phyloP scores from a whole-genome alignment of 306 rosid species.

The Quercus ilex region DNA sequence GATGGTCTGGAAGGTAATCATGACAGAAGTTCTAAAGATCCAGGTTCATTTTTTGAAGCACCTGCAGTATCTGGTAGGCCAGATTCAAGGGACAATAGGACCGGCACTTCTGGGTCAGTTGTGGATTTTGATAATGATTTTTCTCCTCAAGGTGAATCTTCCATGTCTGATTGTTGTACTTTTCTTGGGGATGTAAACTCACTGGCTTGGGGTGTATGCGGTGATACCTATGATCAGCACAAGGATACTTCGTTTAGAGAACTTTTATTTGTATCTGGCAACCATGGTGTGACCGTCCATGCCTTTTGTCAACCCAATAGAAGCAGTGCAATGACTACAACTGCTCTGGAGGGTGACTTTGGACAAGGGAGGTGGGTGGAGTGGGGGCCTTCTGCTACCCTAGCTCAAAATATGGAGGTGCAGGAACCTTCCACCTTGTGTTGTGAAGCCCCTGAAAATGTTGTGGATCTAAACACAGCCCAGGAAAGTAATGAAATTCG shows the following conservation, averaged over 20 bases:
- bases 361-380: conserved; percentile 81
- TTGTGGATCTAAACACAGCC: conserved; percentile 24
- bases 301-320: conserved; percentile 49
- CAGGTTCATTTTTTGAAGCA: conserved; percentile 33
- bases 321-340: conserved; percentile 24
- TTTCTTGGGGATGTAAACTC: conserved; percentile 75
- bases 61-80: conserved; percentile 27
- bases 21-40: conserved; percentile 27
- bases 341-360: conserved; percentile 37
- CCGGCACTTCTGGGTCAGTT: conserved; percentile 46
- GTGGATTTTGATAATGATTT: conserved; percentile 28
- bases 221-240: conserved; percentile 63
- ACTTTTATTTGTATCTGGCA: conserved; percentile 77
- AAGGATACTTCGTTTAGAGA: conserved; percentile 65
- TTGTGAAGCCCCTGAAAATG: conserved; percentile 29
- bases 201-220: conserved; percentile 77
- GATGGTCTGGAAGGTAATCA: conserved; percentile 24
- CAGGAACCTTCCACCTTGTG: conserved; percentile 38
- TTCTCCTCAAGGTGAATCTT: conserved; percentile 34
- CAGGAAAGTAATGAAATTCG: conserved; percentile 38
- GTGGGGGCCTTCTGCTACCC: conserved; percentile 62
- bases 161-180: conserved; percentile 39
- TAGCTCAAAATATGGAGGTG: conserved; percentile 30
- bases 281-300: conserved; percentile 74
- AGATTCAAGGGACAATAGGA: conserved; percentile 40